These are phyloP conservation scores for Diplodia seriata DNA, from an alignment of 2,329 filamentous ascomycete genomes.

Conservation along the genomic window DNA sequence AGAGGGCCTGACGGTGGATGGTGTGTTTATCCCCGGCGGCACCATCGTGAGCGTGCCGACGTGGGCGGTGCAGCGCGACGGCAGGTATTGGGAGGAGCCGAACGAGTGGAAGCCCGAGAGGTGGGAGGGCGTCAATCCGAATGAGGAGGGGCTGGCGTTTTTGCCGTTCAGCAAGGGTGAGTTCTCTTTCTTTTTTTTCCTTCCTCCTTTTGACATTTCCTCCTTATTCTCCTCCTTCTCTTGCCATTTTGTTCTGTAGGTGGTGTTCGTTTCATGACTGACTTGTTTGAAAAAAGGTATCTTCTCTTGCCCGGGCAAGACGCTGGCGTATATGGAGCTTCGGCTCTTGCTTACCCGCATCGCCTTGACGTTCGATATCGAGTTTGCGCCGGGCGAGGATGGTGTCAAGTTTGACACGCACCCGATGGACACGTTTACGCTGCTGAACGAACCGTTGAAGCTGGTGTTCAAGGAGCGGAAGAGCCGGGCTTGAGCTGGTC, in stretches of 20 bases:
- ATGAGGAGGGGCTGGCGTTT: conserved; percentile 17
- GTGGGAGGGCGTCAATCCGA: conserved; percentile 15
- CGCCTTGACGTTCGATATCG: conserved; percentile 37
- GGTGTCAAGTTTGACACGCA: conserved; percentile 35
- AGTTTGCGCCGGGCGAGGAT: conserved; percentile 38
- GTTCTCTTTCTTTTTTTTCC: neutral
- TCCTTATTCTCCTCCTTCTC: too few relatives aligned
- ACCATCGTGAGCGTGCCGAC: conserved; percentile 39
- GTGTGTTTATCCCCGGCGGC: conserved; percentile 44
- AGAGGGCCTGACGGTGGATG: conserved; percentile 48
- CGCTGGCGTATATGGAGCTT: conserved; percentile 37
- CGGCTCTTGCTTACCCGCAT: conserved; percentile 36
- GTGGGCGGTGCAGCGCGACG: conserved; percentile 34
- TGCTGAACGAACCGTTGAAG: conserved; percentile 42
- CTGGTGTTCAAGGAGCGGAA: conserved; percentile 36
- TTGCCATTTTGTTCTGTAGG: neutral
- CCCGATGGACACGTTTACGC: conserved; percentile 32
- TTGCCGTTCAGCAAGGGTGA: conserved; percentile 27
- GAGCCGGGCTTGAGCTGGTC: neutral
- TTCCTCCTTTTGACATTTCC: neutral
- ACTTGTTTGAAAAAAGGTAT: conserved; percentile 28
- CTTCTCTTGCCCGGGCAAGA: conserved; percentile 38
- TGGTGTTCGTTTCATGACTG: neutral
- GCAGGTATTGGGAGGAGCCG: conserved; percentile 4
- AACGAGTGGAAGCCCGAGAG: conserved; percentile 25